Conservation (phyloP, 768 basidiomycete species). For the Tricholoma flavovirens region DNA sequence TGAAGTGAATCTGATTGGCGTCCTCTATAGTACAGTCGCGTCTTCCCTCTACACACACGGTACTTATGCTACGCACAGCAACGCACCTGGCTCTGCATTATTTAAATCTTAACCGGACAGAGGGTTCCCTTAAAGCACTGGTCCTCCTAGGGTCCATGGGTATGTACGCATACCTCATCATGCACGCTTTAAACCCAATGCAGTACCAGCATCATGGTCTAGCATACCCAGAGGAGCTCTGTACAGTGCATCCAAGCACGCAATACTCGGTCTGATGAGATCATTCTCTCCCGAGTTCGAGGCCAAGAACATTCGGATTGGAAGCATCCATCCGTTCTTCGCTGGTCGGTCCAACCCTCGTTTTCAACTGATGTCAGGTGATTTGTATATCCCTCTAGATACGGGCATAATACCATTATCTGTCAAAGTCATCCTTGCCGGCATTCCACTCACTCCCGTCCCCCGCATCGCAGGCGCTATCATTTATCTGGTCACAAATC, state of each 20-base stretch:
- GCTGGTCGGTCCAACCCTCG: constrained; percentile 30
- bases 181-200: neutral
- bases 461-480: constrained; percentile 46
- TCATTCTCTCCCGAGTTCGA: constrained; percentile 34
- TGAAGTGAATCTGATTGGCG: constrained; percentile 45
- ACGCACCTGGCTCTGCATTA: constrained; percentile 48
- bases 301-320: constrained; percentile 35
- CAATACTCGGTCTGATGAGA: constrained; percentile 47
- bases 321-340: constrained; percentile 48
- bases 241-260: constrained; percentile 52
- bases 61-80: constrained; percentile 24
- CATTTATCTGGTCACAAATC: constrained; percentile 44
- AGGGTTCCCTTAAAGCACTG: constrained; percentile 42
- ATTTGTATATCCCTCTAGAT: constrained; percentile 24
- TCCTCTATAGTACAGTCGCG: constrained; percentile 39
- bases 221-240: constrained; percentile 37
- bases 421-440: constrained; percentile 39
- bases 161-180: constrained; percentile 14
- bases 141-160: constrained; percentile 54
- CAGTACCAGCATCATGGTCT: constrained; percentile 41
- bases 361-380: neutral
- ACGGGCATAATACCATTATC: constrained; percentile 39
- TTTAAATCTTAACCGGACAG: constrained; percentile 30
- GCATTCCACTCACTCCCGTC: constrained; percentile 43
- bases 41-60: neutral